Evolutionary conservation across 768 basidiomycete species (phyloP), one percentile per base, ranked within the genome.

Genomic region (Chlorophyllum brunneum): DNA sequence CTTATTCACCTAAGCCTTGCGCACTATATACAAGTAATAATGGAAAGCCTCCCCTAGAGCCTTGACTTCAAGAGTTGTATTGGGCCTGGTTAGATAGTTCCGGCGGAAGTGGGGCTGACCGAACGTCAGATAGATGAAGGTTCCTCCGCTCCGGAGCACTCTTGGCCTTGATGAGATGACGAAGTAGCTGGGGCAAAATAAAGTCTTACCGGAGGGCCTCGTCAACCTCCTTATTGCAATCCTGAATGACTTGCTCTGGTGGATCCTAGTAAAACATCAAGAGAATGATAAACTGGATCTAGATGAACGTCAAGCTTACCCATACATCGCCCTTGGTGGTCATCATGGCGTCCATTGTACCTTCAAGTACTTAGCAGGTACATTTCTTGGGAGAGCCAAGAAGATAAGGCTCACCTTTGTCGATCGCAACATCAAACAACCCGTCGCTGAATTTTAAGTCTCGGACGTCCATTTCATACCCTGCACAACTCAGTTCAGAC

Each of bases 331-430:
- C 84, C 62, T 88, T 88, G 0, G 80, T 73, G 0, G 91, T 83
- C 83, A 92, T 83, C 86, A 93, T 87, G 2, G 89, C 88, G 63
- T 93, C 91, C 88, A 93, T 91, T 1, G 90, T 92, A 13, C 88
- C 73, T 74, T 26, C 33, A 4, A 2, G 16, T 30, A 23, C 3
- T 40, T 18, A 18, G 39, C 16, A 51, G 24, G 33, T 23, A 23
- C 6, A 7, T 5, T 49, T 38, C 36, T n/a, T 11, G 7, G 5
- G 7, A 13, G 30, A n/a, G 15, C 9, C 15, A 7, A 15, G 23
- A n/a, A 8, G 15, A 5, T 7, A 10, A 48, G 20, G 13, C 52
- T 38, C 11, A 70, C 74, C 89, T 79, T 94, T 94, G 67, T 94
- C 92, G 44, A 94, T 85, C 0, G 81, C 89, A 42, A 94, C 72